A percentile compares a stretch with the other conserved stretches of the same genome.
phyloP scores from a whole-genome alignment of 2,329 filamentous ascomycete species.

The Paraphaeosphaeria minitans region DNA sequence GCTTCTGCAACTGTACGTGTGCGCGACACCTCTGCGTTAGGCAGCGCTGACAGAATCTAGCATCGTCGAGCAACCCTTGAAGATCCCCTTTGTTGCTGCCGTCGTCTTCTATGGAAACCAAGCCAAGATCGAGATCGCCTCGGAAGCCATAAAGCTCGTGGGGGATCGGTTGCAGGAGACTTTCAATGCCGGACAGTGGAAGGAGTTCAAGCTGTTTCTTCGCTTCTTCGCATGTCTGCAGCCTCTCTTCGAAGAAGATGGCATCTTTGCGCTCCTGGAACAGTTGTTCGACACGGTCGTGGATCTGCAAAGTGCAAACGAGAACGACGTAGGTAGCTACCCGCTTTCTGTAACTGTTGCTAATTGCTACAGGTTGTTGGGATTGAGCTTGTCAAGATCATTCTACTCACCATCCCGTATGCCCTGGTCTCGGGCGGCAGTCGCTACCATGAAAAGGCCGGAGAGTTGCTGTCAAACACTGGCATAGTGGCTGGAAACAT shows the following conservation, averaged over 20 bases:
- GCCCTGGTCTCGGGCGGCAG: slow-evolving; percentile 58
- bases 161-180: slow-evolving; percentile 67
- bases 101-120: slow-evolving; percentile 81
- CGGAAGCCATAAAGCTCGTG: slow-evolving; percentile 70
- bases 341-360: slow-evolving; percentile 9
- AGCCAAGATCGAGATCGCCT: slow-evolving; percentile 74
- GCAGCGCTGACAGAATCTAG: slow-evolving; percentile 43
- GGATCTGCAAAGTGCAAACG: slow-evolving; percentile 88
- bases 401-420: slow-evolving; percentile 92
- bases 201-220: slow-evolving; percentile 85
- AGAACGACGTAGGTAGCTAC: slow-evolving; percentile 76
- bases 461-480: slow-evolving; percentile 86
- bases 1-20: slow-evolving; percentile 70
- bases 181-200: slow-evolving; percentile 78
- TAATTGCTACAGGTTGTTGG: slow-evolving; percentile 58
- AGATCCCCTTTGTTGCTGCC: slow-evolving; percentile 92
- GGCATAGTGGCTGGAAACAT: slow-evolving; percentile 91
- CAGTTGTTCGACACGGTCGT: slow-evolving; percentile 92
- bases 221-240: slow-evolving; percentile 90
- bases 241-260: slow-evolving; percentile 78
- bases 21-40: background rate
- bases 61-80: slow-evolving; percentile 88
- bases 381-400: slow-evolving; percentile 93
- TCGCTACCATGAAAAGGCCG: slow-evolving; percentile 67
- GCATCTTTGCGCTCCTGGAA: slow-evolving; percentile 81